These are phyloP conservation scores for Plantago coronopus DNA, from an alignment of 305 asterid species.

Conservation along the genomic window DNA sequence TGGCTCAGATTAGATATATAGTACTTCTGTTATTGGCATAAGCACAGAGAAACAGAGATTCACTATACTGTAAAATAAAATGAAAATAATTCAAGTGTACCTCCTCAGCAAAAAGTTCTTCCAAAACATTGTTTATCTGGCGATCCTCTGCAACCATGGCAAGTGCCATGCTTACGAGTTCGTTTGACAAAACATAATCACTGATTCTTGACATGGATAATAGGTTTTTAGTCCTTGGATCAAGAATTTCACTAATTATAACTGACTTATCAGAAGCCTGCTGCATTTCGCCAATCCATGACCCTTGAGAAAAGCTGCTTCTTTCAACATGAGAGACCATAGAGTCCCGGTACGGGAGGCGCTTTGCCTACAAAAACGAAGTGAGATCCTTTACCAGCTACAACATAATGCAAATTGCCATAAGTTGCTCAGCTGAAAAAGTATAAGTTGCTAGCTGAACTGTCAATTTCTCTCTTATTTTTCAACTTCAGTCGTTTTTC, in stretches of 20 bases:
- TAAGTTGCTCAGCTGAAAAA: background rate
- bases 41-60: background rate
- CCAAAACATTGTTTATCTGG: constrained; percentile 79
- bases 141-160: constrained; percentile 98
- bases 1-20: too few relatives aligned
- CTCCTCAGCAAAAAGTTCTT: constrained; percentile 95
- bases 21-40: too few relatives aligned
- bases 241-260: constrained; percentile 89
- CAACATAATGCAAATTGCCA: background rate
- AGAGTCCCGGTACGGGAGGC: constrained; percentile 72
- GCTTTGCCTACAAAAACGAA: constrained; percentile 69
- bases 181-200: constrained; percentile 83
- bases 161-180: constrained; percentile 92
- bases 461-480: background rate
- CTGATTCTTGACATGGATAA: constrained; percentile 88
- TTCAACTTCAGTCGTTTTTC: background rate
- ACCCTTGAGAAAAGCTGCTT: constrained; percentile 78
- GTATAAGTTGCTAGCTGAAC: background rate
- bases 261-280: constrained; percentile 90
- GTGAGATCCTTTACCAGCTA: background rate
- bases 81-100: constrained; percentile 23
- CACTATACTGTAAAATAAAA: too few relatives aligned
- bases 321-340: constrained; percentile 53
- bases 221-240: constrained; percentile 86
- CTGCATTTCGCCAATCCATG: constrained; percentile 98